Evolutionary conservation across 2,329 filamentous ascomycete species (phyloP).

Genomic region (Curvularia spicifera): DNA sequence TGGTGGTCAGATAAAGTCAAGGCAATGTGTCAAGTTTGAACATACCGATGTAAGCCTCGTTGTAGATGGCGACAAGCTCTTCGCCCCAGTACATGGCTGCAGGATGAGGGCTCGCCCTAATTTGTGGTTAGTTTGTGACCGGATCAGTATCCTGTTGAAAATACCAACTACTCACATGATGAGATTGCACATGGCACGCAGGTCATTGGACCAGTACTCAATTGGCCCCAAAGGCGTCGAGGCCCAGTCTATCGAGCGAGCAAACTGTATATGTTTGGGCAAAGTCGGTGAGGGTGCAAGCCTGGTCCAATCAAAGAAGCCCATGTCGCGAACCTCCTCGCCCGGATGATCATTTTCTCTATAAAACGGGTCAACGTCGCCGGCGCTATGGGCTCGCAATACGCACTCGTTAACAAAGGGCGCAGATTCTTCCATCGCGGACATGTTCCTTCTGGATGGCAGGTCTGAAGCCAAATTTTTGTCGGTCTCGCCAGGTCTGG

Average conservation of each 20-base stretch:
- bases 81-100: constrained; percentile 81
- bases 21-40: neutral
- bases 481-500: constrained; percentile 7
- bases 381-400: constrained; percentile 49
- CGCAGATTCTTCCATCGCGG: constrained; percentile 31
- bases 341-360: constrained; percentile 33
- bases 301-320: constrained; percentile 82
- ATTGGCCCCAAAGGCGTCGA: constrained; percentile 77
- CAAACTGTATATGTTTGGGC: constrained; percentile 74
- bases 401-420: constrained; percentile 52
- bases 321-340: constrained; percentile 47
- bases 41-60: constrained; percentile 67
- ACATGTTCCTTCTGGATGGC: constrained; percentile 26
- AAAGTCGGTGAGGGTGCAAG: constrained; percentile 68
- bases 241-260: constrained; percentile 74
- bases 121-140: constrained; percentile 6
- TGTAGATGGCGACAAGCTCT: constrained; percentile 72
- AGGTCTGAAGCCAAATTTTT: constrained; percentile 12
- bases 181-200: constrained; percentile 79
- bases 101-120: constrained; percentile 55
- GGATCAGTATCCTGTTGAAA: neutral
- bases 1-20: constrained; percentile 9
- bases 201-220: constrained; percentile 72
- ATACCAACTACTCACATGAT: constrained; percentile 63
- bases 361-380: constrained; percentile 50